Evolutionary conservation across 805 yeast genomes (phyloP).

Genomic region (Wickerhamomyces kurtzmanii): DNA sequence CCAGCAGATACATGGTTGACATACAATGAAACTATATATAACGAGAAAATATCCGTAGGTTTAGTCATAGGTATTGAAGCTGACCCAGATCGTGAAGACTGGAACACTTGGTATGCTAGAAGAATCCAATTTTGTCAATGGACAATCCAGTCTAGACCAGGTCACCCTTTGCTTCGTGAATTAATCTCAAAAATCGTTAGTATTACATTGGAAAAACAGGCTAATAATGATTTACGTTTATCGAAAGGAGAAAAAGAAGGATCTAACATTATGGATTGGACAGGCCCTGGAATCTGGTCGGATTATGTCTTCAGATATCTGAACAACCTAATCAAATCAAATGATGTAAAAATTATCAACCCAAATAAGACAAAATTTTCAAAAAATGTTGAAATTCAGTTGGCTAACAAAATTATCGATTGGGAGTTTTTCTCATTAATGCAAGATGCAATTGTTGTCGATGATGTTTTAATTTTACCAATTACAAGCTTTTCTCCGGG

Average conservation of each 20-base stretch:
- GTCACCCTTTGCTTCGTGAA: constrained; percentile 84
- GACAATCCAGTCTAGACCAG: constrained; percentile 85
- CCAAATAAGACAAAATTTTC: constrained; percentile 10
- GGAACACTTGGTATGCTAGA: constrained; percentile 90
- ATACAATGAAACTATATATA: constrained; percentile 17
- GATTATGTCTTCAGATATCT: constrained; percentile 76
- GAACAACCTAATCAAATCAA: constrained; percentile 39
- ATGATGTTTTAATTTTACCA: constrained; percentile 66
- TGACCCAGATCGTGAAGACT: constrained; percentile 91
- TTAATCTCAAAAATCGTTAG: constrained; percentile 72
- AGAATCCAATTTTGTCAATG: constrained; percentile 95
- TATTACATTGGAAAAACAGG: constrained; percentile 49
- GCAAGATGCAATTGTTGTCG: constrained; percentile 41
- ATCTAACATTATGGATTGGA: constrained; percentile 83
- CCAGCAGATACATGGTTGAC: constrained; percentile 74
- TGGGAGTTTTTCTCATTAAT: constrained; percentile 60
- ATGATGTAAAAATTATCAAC: constrained; percentile 2
- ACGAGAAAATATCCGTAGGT: constrained; percentile 39
- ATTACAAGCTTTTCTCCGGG: constrained; percentile 62
- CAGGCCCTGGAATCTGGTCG: constrained; percentile 95
- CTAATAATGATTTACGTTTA: constrained; percentile 32
- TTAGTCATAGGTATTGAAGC: constrained; percentile 89
- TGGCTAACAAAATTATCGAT: constrained; percentile 26
- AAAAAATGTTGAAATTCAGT: constrained; percentile 18
- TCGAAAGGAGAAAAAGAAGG: constrained; percentile 56